Base-by-base conservation (phyloP, 176 grass and related monocot genomes). In the Olyra latifolia region DNA sequence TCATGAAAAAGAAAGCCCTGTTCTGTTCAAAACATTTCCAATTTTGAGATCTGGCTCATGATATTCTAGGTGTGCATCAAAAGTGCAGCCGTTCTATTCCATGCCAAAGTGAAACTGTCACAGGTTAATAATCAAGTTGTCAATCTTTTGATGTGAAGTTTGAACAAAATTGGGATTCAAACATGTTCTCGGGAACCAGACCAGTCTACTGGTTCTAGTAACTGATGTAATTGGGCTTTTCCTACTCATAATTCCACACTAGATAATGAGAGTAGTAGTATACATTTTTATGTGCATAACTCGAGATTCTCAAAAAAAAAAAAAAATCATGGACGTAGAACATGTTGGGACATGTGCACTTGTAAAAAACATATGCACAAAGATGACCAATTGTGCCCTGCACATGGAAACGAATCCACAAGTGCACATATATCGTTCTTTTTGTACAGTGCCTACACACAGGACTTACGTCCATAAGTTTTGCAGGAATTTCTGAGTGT, bases 91-190 rank as follows among this genome's bases (percentile, higher is more conserved):
- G 13, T 19, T 44, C 22, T 46, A 12, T 17, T 80, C 27, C 50
- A 47, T 66, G 19, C 12, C 4, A 4, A 46, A 48, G 25, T 80
- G 28, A 32, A 58, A 13, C 30, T 77, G 14, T 56, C 3, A 19
- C 9, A 59, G 5, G 28, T 52, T 66, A 80, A 63, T 20, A 39
- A 56, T 66, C 10, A 40, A 41, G 25, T 59, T 59, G 62, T 49
- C 47, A 3, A 58, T 48, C 47, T 38, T 86, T 66, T 72, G 13
- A n/a, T 16, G 4, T 54, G 35, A 79, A 54, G 32, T 80, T 63
- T 55, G 22, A 43, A 30, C 6, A 60, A 77, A 77, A 58, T 69
- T 66, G 20, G 27, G 7, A 49, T 3, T 7, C 14, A 20, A 41
- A 41, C 41, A 35, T 60, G 11, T 28, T 70, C 46, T 43, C 10